Evolutionary conservation across 2,329 filamentous ascomycete species (phyloP), one percentile per base, ranked within the genome.

Genomic region (Coniochaeta sp.): DNA sequence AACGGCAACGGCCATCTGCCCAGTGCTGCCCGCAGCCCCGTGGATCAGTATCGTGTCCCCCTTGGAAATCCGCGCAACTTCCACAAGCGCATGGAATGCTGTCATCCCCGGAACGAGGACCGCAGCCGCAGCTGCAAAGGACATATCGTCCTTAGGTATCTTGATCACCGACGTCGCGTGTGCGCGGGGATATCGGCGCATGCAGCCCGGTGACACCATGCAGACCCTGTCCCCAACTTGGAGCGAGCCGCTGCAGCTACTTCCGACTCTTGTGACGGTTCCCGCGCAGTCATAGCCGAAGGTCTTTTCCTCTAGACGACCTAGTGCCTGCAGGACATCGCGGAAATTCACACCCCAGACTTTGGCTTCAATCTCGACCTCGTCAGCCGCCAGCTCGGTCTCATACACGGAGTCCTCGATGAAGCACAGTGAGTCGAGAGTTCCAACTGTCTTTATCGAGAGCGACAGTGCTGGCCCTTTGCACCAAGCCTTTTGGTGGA

Each of bases 261-360:
- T 67, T 2, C 77, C 78, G 0, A 70, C 58, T 0, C 61, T 57
- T 6, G 60, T 62, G 16, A 79, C 66, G 6, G 67, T 69, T 9
- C 74, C 67, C 0, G 67, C 66, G 17, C 65, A 65, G 9, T 73
- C 69, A n/a, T 67, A 34, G 5, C 73, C 73, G 4, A 69, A 59
- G 0, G 12, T 14, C 6, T 14, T 6, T 12, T 38, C 34, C 6
- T 14, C 6, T 38, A 38, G 34, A 6, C 12, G 34, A 38, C 34
- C 34, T 38, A 71, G 65, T 4, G 75, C 72, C 14, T 71, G 66
- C 16, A 78, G 65, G 17, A 79, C 67, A 61, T 80, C 78, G 54
- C 69, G 64, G 58, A 73, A 76, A 59, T 75, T 77, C 3, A 78
- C 24, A 2, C 73, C 75, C 12, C 65, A 64, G 0, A 72, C 70